phyloP scores from a whole-genome alignment of 208 protist species.

The Leishmania aethiopica region DNA sequence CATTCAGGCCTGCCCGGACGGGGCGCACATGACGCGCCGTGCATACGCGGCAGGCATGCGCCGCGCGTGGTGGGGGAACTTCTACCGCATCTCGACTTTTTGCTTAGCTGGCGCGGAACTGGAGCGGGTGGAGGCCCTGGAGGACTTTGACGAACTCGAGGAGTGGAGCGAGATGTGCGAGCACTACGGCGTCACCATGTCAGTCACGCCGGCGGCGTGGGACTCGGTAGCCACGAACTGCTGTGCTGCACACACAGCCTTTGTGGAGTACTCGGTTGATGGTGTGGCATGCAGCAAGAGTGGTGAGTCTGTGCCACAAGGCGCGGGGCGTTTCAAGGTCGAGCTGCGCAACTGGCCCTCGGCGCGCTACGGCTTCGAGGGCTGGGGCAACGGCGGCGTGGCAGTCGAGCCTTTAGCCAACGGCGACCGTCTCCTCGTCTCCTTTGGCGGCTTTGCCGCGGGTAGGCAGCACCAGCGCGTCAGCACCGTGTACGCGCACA shows the following conservation, averaged over 20 bases:
- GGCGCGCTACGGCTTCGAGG: conserved; percentile 77
- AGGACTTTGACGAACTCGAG: conserved; percentile 89
- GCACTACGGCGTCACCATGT: conserved; percentile 90
- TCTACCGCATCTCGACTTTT: conserved; percentile 73
- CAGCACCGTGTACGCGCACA: conserved; percentile 68
- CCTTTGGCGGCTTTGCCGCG: conserved; percentile 82
- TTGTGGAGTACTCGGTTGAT: conserved; percentile 23
- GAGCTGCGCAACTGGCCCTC: conserved; percentile 60
- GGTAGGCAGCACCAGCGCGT: conserved; percentile 61
- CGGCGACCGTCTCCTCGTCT: conserved; percentile 53
- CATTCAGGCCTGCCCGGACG: conserved; percentile 49
- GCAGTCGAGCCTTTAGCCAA: conserved; percentile 39
- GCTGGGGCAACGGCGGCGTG: conserved; percentile 80
- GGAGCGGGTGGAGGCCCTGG: conserved; percentile 65
- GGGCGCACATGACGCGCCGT: conserved; percentile 49
- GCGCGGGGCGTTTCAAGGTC: not conserved
- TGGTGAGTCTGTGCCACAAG: not conserved
- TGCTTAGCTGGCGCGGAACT: conserved; percentile 55
- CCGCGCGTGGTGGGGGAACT: conserved; percentile 66
- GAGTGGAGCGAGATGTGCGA: conserved; percentile 93
- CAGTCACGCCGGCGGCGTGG: conserved; percentile 34
- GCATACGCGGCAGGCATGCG: conserved; percentile 61
- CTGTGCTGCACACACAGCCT: conserved; percentile 21
- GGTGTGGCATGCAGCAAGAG: not conserved
- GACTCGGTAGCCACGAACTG: conserved; percentile 8